These are phyloP conservation scores for Cavenderia fasciculata DNA, from an alignment of 78 protist species.

Conservation along the genomic window DNA sequence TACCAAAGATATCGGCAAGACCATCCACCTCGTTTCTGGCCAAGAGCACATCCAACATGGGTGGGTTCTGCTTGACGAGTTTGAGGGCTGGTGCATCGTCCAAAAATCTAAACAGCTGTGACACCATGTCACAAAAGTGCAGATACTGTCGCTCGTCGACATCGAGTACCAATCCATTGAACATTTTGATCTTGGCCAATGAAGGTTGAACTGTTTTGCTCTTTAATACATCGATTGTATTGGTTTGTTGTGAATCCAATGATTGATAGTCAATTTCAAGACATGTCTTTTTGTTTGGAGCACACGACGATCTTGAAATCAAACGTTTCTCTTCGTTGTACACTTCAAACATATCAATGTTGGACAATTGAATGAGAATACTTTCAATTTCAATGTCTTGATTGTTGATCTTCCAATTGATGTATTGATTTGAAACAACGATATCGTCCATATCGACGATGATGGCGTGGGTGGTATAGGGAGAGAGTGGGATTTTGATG, in stretches of 20 bases:
- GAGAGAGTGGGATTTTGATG: conserved; percentile 46
- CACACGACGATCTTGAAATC: too few relatives aligned
- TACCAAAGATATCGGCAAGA: conserved; percentile 24
- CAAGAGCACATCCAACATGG: not conserved
- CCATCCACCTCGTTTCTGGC: not conserved
- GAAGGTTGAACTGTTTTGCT: conserved; percentile 34
- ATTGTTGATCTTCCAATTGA: not conserved
- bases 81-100: conserved; percentile 42
- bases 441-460: not conserved
- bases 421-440: not conserved
- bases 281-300: too few relatives aligned
- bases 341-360: not conserved
- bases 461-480: not conserved
- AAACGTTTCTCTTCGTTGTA: not conserved
- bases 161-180: not conserved
- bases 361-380: not conserved
- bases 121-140: conserved; percentile 42
- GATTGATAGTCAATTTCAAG: conserved; percentile 28
- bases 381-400: not conserved
- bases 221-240: conserved; percentile 23
- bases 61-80: conserved; percentile 25
- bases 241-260: conserved; percentile 9
- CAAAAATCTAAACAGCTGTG: conserved; percentile 34
- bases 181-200: not conserved
- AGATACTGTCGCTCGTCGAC: conserved; percentile 14